Evolutionary conservation across 2,329 filamentous ascomycete genomes (phyloP).

Genomic region (Didymella arachidicola): DNA sequence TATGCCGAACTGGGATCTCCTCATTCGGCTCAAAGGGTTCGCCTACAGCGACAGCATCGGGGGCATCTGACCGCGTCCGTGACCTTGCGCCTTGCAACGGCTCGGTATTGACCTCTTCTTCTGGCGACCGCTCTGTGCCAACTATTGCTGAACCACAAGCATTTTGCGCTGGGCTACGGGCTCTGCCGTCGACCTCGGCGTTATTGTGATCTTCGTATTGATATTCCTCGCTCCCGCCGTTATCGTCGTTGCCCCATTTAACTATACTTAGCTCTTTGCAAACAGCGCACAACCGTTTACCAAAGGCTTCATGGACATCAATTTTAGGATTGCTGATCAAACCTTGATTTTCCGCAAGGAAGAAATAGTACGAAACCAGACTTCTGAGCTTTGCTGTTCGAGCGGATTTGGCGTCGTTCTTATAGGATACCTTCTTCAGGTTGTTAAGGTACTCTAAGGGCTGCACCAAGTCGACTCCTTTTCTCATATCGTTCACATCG

Average conservation of each 20-base stretch:
- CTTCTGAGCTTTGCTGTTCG: constrained; percentile 17
- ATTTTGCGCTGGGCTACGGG: not conserved
- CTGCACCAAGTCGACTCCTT: not conserved
- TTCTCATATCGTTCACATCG: not conserved
- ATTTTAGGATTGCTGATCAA: constrained; percentile 12
- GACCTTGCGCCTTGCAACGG: not conserved
- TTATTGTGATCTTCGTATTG: not conserved
- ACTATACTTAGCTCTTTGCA: constrained; percentile 6
- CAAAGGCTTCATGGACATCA: not conserved
- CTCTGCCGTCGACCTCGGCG: not conserved
- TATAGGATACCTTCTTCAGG: constrained; percentile 1
- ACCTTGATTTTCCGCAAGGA: constrained; percentile 23
- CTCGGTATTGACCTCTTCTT: not conserved
- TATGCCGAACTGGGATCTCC: too few species aligned
- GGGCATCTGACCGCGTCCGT: not conserved
- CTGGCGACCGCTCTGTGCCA: not conserved
- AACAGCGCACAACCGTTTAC: constrained; percentile 6
- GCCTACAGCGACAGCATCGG: not conserved
- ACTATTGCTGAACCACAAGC: not conserved
- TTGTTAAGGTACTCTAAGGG: constrained; percentile 13
- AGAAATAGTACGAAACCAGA: constrained; percentile 23
- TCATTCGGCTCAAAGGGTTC: not conserved
- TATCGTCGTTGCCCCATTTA: not conserved
- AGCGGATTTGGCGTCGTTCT: not conserved
- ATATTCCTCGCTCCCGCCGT: not conserved